Conservation (phyloP, 2,329 filamentous ascomycete species). For the Ceratocystiopsis brevicomis region DNA sequence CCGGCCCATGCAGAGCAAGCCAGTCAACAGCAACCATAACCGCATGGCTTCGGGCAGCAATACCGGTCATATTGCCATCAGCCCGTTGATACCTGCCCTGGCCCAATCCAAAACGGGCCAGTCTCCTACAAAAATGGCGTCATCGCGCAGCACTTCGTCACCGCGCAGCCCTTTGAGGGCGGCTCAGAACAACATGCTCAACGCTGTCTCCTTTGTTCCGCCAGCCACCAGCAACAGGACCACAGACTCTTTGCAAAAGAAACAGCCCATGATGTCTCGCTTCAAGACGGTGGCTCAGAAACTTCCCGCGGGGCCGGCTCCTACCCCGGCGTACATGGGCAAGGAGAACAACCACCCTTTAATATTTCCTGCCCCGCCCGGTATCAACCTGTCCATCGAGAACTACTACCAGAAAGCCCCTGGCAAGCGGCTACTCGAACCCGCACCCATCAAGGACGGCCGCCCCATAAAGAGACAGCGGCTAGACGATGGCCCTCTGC, state of each 20-base stretch:
- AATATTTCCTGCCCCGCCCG: conserved; percentile 27
- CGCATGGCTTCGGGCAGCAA: conserved; percentile 38
- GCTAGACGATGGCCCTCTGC: conserved; percentile 37
- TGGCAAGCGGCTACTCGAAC: conserved; percentile 50
- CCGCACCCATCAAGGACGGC: conserved; percentile 51
- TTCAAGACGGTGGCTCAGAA: conserved; percentile 39
- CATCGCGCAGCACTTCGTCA: conserved; percentile 34
- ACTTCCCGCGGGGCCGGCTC: not conserved
- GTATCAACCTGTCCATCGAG: conserved; percentile 31
- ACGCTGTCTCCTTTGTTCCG: conserved; percentile 48
- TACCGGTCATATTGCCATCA: conserved; percentile 26
- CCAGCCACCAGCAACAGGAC: conserved; percentile 32
- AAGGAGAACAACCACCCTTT: conserved; percentile 38
- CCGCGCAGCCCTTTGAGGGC: conserved; percentile 39
- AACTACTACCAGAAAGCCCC: conserved; percentile 32
- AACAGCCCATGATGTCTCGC: conserved; percentile 35
- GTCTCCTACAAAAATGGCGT: conserved; percentile 49
- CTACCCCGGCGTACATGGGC: conserved; percentile 22
- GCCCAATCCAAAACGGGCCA: conserved; percentile 28
- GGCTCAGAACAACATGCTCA: conserved; percentile 39
- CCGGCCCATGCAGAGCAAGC: conserved; percentile 16
- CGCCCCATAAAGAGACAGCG: conserved; percentile 50
- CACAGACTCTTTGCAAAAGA: conserved; percentile 55
- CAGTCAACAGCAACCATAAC: conserved; percentile 30
- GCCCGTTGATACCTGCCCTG: conserved; percentile 28